Conservation (phyloP, 768 basidiomycete genomes). For the Termitomyces sp. region DNA sequence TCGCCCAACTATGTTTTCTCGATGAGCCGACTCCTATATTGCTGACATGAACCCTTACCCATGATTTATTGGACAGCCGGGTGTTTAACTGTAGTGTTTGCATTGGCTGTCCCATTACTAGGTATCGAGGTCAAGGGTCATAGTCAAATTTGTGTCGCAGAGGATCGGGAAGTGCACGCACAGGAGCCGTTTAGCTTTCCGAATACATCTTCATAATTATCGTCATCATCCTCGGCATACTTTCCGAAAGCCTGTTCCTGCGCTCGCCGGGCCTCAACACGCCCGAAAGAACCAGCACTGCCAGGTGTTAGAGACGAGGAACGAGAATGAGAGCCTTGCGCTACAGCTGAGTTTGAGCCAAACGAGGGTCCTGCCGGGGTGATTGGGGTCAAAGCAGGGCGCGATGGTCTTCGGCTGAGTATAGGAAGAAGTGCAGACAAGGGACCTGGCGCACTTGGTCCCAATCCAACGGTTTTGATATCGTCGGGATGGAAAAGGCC, state of each 20-base stretch:
- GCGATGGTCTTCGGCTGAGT: slow-evolving; percentile 48
- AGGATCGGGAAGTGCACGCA: slow-evolving; percentile 28
- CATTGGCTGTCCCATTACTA: slow-evolving; percentile 56
- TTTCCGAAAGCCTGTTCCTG: slow-evolving; percentile 65
- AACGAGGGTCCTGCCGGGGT: slow-evolving; percentile 24
- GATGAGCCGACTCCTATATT: not conserved
- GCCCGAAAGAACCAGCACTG: slow-evolving; percentile 58
- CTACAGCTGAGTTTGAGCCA: slow-evolving; percentile 23
- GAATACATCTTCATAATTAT: slow-evolving; percentile 96
- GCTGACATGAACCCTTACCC: slow-evolving; percentile 44
- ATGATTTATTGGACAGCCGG: slow-evolving; percentile 83
- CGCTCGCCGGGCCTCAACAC: slow-evolving; percentile 55
- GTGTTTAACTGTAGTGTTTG: slow-evolving; percentile 85
- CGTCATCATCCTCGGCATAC: slow-evolving; percentile 82
- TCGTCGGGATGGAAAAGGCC: slow-evolving; percentile 89
- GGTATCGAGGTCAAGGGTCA: slow-evolving; percentile 4
- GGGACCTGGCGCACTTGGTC: slow-evolving; percentile 50
- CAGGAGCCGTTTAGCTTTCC: slow-evolving; percentile 68
- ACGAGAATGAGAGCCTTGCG: slow-evolving; percentile 42
- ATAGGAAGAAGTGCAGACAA: slow-evolving; percentile 65
- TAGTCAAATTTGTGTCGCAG: not conserved
- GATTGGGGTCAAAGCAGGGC: slow-evolving; percentile 49
- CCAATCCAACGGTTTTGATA: slow-evolving; percentile 70
- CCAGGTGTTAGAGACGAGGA: slow-evolving; percentile 52
- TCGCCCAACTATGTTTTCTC: slow-evolving; percentile 55